A percentile compares a stretch with the other conserved stretches of the same genome.
Evolutionary conservation across 2,329 filamentous ascomycete genomes (phyloP).

Genomic region (Microcyclosporella mali): DNA sequence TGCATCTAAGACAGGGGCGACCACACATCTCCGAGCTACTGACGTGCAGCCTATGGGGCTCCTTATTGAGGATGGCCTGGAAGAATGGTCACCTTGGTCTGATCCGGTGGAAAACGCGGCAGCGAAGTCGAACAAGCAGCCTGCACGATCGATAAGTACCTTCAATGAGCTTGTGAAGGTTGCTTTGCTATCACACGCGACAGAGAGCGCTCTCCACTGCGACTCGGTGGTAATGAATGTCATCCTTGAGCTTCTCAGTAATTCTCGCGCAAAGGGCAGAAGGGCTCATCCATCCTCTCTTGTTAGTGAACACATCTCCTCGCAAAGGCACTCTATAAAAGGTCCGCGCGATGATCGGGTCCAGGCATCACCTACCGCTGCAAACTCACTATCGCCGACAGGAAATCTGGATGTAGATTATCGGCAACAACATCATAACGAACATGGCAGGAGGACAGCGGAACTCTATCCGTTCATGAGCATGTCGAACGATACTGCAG

Average conservation of each 20-base stretch:
- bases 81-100: constrained; percentile 70
- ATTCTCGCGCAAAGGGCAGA: constrained; percentile 9
- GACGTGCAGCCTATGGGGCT: constrained; percentile 45
- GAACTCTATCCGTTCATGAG: constrained; percentile 19
- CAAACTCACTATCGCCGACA: too few species aligned
- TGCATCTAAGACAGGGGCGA: constrained; percentile 46
- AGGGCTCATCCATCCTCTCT: constrained; percentile 15
- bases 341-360: background rate
- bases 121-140: constrained; percentile 32
- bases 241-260: constrained; percentile 16
- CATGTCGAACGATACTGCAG: constrained; percentile 17
- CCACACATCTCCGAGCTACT: constrained; percentile 45
- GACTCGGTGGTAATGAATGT: constrained; percentile 1
- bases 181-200: constrained; percentile 9
- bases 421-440: background rate
- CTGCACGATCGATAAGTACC: constrained; percentile 40
- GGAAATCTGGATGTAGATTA: too few species aligned
- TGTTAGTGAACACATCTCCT: background rate
- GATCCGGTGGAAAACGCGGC: constrained; percentile 31
- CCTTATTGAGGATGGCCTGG: constrained; percentile 59
- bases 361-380: background rate
- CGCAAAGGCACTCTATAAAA: background rate
- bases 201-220: too few species aligned
- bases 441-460: background rate
- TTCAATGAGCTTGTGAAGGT: constrained; percentile 45